phyloP scores from a whole-genome alignment of 805 yeast species.

The Starmerella asiatica region DNA sequence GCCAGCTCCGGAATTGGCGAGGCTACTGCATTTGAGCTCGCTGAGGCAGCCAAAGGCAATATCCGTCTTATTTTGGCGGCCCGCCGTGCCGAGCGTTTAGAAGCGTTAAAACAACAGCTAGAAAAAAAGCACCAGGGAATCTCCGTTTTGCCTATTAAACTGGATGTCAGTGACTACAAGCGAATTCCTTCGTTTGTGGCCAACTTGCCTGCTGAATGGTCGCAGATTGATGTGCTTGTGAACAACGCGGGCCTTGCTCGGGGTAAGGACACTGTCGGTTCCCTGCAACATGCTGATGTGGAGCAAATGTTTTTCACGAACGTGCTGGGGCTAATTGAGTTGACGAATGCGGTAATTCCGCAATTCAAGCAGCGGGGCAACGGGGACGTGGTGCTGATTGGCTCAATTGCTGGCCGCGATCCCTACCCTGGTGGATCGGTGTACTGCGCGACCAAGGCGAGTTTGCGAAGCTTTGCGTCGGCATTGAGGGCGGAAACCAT shows the following conservation, averaged over 20 bases:
- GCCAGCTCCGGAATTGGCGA: slow-evolving; percentile 94
- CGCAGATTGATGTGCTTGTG: slow-evolving; percentile 45
- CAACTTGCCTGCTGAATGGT: slow-evolving; percentile 40
- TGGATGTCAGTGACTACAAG: slow-evolving; percentile 47
- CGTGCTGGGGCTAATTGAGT: slow-evolving; percentile 68
- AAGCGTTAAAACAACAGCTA: slow-evolving; percentile 37
- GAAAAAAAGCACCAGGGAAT: slow-evolving; percentile 35
- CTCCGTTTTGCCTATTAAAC: slow-evolving; percentile 33
- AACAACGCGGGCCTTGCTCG: slow-evolving; percentile 61
- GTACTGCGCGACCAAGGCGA: slow-evolving; percentile 57
- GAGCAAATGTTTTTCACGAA: slow-evolving; percentile 71
- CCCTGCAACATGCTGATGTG: slow-evolving; percentile 49
- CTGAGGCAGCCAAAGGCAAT: slow-evolving; percentile 59
- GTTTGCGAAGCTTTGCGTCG: slow-evolving; percentile 43
- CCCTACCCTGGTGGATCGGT: slow-evolving; percentile 61
- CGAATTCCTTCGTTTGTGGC: slow-evolving; percentile 40
- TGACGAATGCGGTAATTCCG: slow-evolving; percentile 69
- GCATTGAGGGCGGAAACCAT: slow-evolving; percentile 61
- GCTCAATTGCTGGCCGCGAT: slow-evolving; percentile 60
- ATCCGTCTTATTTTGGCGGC: slow-evolving; percentile 64
- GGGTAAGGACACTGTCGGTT: slow-evolving; percentile 67
- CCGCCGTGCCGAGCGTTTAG: slow-evolving; percentile 53
- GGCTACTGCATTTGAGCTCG: slow-evolving; percentile 80
- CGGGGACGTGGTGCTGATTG: slow-evolving; percentile 49
- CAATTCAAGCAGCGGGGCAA: slow-evolving; percentile 55